Conservation (phyloP, 1,284 basidiomycete genomes). For the Marasmius sp. region DNA sequence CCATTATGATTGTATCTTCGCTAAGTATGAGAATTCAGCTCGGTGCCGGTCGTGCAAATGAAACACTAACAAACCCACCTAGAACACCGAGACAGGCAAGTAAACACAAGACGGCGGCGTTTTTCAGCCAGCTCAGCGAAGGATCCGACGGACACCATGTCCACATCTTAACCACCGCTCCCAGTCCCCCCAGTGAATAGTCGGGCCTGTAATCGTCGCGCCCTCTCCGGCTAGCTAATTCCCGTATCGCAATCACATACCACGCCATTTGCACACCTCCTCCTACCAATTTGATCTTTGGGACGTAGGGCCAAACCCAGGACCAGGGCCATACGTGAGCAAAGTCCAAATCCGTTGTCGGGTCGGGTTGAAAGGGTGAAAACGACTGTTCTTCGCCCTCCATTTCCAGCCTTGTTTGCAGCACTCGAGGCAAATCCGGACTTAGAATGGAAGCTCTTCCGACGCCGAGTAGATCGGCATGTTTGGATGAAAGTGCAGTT, state of each 20-base stretch:
- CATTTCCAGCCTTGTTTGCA: constrained; percentile 24
- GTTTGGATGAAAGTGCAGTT: constrained; percentile 47
- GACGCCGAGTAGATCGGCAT: constrained; percentile 77
- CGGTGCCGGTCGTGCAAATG: not conserved
- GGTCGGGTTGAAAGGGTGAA: constrained; percentile 39
- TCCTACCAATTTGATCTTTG: constrained; percentile 52
- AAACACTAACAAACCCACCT: not conserved
- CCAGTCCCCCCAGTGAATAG: constrained; percentile 34
- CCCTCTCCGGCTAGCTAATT: constrained; percentile 35
- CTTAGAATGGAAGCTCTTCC: constrained; percentile 68
- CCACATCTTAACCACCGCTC: constrained; percentile 44
- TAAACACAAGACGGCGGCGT: not conserved
- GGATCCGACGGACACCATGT: constrained; percentile 29
- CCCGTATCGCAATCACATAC: constrained; percentile 56
- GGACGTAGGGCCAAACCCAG: constrained; percentile 26
- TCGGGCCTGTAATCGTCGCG: constrained; percentile 18
- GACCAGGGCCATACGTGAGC: constrained; percentile 23
- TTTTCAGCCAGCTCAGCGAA: not conserved
- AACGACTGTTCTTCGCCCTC: constrained; percentile 21
- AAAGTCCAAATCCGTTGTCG: constrained; percentile 27
- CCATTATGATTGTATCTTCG: too few species aligned
- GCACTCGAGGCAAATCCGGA: constrained; percentile 58
- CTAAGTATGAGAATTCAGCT: too few species aligned
- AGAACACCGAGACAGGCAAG: not conserved
- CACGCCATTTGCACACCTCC: constrained; percentile 56